Evolutionary conservation across 1,139 yeast genomes (phyloP), one percentile per base, ranked within the genome.

Genomic region (Saccharomycopsis hybrid): DNA sequence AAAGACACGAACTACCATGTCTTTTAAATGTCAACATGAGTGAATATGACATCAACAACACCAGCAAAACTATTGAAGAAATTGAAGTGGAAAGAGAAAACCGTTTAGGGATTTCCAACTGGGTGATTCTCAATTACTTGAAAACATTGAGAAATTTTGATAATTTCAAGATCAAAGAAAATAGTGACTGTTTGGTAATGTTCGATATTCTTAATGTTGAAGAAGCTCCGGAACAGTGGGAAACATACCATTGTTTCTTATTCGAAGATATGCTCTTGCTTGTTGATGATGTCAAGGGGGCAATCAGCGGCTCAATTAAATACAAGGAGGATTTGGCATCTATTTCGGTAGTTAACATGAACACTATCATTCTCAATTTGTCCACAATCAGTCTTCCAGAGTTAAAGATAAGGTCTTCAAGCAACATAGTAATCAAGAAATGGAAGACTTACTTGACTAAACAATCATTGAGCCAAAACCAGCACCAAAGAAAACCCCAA

Each of bases 371-470:
- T 3, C 56, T 77, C 11, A 71, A 68, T 52, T 65, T 76, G 41
- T 64, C 70, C 11, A 69, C 68, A 33, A 65, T 70, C n/a, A 59
- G 66, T 3, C 57, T 74, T 4, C 78, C 80, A 0, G 80, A 77
- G 55, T 56, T 77, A n/a, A 70, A 66, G 39, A 52, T 78, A 1
- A 59, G 62, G 35, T 68, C 71, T 32, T 59, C 58, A 9, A 68
- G 69, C 46, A 64, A 63, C 18, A 61, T 74, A 11, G 60, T 73
- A 1, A 60, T 69, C 3, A 59, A 65, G 24, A 75, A 76, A 59
- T 77, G 81, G 76, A 59, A 68, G 51, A 61, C 65, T 47, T 58
- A 60, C 53, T 52, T 69, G 49, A 50, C 60, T 52, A 13, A 11
- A 5, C 24, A 27, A 33, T 27, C 3, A 7, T 7, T 11, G 9